phyloP scores from a whole-genome alignment of 192 early-diverging fungal species.

The Rhizophagus clarus region DNA sequence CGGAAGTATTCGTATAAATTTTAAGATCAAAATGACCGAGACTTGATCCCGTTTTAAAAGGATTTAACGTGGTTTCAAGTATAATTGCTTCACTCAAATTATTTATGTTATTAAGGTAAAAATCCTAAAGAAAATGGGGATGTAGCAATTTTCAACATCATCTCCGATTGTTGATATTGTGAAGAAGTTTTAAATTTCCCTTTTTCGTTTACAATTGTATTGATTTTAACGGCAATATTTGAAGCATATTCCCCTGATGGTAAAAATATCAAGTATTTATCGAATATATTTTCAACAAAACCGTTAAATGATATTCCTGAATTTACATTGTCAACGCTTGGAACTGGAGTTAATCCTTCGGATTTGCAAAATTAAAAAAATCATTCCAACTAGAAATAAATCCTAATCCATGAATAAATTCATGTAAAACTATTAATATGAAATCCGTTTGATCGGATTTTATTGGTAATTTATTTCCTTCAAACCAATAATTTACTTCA shows the following conservation, averaged over 20 bases:
- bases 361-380: conserved; percentile 9
- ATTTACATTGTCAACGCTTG: not conserved
- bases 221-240: not conserved
- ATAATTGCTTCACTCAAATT: not conserved
- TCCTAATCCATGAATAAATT: conserved; percentile 47
- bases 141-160: not conserved
- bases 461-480: conserved; percentile 21
- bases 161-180: conserved; percentile 10
- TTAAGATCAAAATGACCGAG: conserved; percentile 41
- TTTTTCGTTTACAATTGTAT: not conserved
- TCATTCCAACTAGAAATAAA: conserved; percentile 41
- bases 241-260: not conserved
- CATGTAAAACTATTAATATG: conserved; percentile 38
- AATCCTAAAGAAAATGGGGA: not conserved
- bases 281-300: conserved; percentile 22
- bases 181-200: not conserved
- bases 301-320: not conserved
- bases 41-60: conserved; percentile 38
- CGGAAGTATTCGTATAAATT: conserved; percentile 27
- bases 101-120: not conserved
- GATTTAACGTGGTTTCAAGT: conserved; percentile 41
- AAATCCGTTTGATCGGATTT: conserved; percentile 38
- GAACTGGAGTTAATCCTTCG: conserved; percentile 36
- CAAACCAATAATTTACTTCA: conserved; percentile 39
- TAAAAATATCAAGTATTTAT: conserved; percentile 15